Base-by-base conservation (phyloP, 2,329 filamentous ascomycete genomes). In the Podosphaera fusca region DNA sequence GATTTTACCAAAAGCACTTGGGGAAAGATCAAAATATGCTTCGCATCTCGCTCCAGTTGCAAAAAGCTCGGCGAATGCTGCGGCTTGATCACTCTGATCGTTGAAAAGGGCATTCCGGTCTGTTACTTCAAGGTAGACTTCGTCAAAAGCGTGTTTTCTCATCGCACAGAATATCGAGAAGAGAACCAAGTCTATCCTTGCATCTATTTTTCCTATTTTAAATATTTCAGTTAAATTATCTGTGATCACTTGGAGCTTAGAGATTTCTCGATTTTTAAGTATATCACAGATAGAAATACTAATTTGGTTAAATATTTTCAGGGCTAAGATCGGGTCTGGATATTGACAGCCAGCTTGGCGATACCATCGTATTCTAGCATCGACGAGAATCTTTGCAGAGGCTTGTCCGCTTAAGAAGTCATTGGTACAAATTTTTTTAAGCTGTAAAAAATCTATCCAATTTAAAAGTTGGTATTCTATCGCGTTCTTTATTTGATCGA, bases 111-210 rank as follows among this genome's bases (percentile, higher is more conserved):
- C 78, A 62, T 80, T 81, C 4, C 77, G 71, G 62, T 82, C 79
- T 0, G 76, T 79, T 0, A 80, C 76, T 64, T 82, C 79, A n/a
- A 78, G 70, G 62, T 81, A 82, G 0, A 81, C 75, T 59, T 82
- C 78, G 58, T 81, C 77, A 55, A 81, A 74, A 0, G 75, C 78
- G 6, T 72, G 70, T 62, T 75, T 76, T 49, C 77, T 71, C 38
- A 77, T 71, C 0, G 75, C 73, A 58, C 75, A 78, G 63, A 82
- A 80, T 56, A 80, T 70, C 2, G 76, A 72, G 51, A 81, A 71
- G 0, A 74, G 72, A 54, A 81, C 69, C 5, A 81, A 72, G 60
- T 82, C 78, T 0, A 73, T 69, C 57, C 72, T 70, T 9, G 73
- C 62, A 62, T 76, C 72, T 10, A 75, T 66, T 33, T 55, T 55